These are phyloP conservation scores for Aspergillus nomiae DNA, from an alignment of 2,329 filamentous ascomycete genomes.

Conservation along the genomic window DNA sequence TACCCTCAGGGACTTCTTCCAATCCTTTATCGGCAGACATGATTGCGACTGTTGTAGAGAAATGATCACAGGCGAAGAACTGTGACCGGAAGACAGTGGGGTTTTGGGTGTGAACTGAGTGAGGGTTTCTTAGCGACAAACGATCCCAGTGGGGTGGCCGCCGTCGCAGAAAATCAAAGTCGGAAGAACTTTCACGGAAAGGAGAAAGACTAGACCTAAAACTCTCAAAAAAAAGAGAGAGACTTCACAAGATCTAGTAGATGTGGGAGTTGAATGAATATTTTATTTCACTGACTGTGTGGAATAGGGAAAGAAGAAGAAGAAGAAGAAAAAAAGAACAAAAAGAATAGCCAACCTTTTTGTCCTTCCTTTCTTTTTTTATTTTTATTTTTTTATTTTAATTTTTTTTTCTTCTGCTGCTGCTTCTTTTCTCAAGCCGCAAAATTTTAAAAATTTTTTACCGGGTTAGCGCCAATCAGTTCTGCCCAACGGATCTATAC, in stretches of 20 bases:
- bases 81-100: conserved; percentile 58
- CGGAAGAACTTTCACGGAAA: conserved; percentile 11
- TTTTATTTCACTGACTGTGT: conserved; percentile 8
- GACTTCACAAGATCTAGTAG: conserved; percentile 29
- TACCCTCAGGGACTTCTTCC: conserved; percentile 95
- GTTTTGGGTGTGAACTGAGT: conserved; percentile 34
- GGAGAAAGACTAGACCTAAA: conserved; percentile 35
- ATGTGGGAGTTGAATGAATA: conserved; percentile 17
- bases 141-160: conserved; percentile 32
- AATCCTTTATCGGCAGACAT: conserved; percentile 94
- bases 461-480: conserved; percentile 21
- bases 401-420: conserved; percentile 15
- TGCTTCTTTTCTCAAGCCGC: conserved; percentile 15
- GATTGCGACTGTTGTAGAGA: conserved; percentile 69
- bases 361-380: conserved; percentile 3
- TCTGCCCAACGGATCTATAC: conserved; percentile 24
- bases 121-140: conserved; percentile 36
- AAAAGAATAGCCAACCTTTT: conserved; percentile 15
- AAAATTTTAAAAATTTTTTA: conserved; percentile 30
- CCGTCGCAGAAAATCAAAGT: conserved; percentile 25
- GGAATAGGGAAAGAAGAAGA: conserved; percentile 26
- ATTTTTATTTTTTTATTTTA: conserved; percentile 7
- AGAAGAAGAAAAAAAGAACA: conserved; percentile 13
- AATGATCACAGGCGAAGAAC: conserved; percentile 71
- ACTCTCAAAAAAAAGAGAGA: conserved; percentile 36